These are phyloP conservation scores for Tarenaya hassleriana DNA, from an alignment of 345 rosid genomes.

Conservation along the genomic window DNA sequence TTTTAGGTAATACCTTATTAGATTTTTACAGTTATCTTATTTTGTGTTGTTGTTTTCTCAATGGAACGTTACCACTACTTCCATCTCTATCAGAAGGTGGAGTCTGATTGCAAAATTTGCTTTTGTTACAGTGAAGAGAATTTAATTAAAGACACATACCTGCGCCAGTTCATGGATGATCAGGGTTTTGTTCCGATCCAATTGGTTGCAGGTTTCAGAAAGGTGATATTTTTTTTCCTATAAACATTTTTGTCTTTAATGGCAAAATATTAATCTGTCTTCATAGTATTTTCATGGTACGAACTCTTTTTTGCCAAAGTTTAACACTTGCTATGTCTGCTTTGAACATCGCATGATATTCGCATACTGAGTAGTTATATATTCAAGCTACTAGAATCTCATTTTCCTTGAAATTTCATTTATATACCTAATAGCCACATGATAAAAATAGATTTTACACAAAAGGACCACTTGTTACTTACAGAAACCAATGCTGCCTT, in stretches of 20 bases:
- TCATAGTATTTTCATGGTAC: constrained; percentile 1
- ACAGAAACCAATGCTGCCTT: too few relatives aligned
- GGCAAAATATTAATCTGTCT: constrained; percentile 10
- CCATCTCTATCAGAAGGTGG: neutral
- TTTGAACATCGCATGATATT: constrained; percentile 11
- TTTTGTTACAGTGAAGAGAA: constrained; percentile 67
- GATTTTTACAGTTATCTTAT: neutral
- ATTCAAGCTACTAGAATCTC: constrained; percentile 28
- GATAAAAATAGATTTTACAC: too few relatives aligned
- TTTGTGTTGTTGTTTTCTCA: neutral
- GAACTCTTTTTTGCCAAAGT: neutral
- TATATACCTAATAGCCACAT: too few relatives aligned
- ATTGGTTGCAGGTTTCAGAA: constrained; percentile 71
- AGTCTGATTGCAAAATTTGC: constrained; percentile 12
- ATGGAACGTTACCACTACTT: neutral
- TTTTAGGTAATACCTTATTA: constrained; percentile 52
- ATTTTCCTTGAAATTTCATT: too few relatives aligned
- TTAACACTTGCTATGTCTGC: too few relatives aligned
- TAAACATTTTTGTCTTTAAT: constrained; percentile 15
- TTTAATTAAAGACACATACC: constrained; percentile 62
- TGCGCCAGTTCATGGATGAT: constrained; percentile 82
- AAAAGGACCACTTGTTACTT: too few relatives aligned
- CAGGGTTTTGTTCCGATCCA: constrained; percentile 75
- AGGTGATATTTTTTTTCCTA: constrained; percentile 39
- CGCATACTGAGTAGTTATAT: constrained; percentile 16